phyloP scores from a whole-genome alignment of 495 filamentous ascomycete genomes.

The Evernia prunastri region DNA sequence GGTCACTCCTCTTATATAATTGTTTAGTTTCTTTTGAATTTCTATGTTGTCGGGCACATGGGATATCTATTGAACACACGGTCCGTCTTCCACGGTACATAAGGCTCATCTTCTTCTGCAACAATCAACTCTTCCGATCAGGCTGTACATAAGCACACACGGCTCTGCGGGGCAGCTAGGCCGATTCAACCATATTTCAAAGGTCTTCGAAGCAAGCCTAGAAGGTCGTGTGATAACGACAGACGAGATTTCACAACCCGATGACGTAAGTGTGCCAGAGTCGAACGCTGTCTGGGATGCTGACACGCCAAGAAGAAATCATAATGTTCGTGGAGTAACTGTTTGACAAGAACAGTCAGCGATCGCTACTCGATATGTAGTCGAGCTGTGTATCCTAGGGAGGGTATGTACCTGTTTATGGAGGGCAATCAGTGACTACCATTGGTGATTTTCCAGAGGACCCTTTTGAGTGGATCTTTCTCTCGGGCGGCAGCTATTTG shows the following conservation, averaged over 20 bases:
- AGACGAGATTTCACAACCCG: too few species aligned
- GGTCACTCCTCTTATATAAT: not conserved
- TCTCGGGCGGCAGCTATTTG: conserved; percentile 30
- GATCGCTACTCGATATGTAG: not conserved
- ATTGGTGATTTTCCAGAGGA: too few species aligned
- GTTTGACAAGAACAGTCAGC: not conserved
- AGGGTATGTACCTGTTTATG: conserved; percentile 27
- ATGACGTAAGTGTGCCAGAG: too few species aligned
- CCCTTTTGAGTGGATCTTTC: too few species aligned
- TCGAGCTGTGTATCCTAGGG: not conserved
- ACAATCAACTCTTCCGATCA: too few species aligned
- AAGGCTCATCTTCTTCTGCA: too few species aligned
- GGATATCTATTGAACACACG: not conserved
- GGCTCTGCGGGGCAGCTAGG: too few species aligned
- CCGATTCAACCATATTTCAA: not conserved
- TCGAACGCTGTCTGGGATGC: conserved; percentile 30
- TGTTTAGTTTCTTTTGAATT: not conserved
- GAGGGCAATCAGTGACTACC: too few species aligned
- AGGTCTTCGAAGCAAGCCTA: not conserved
- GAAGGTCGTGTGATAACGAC: not conserved
- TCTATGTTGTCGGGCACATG: not conserved
- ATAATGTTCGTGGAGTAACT: conserved; percentile 32
- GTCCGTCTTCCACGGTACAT: not conserved
- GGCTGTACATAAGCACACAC: too few species aligned
- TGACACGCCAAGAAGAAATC: conserved; percentile 37